Evolutionary conservation across 2,329 filamentous ascomycete genomes (phyloP).

Genomic region (Fusarium dlaminii): DNA sequence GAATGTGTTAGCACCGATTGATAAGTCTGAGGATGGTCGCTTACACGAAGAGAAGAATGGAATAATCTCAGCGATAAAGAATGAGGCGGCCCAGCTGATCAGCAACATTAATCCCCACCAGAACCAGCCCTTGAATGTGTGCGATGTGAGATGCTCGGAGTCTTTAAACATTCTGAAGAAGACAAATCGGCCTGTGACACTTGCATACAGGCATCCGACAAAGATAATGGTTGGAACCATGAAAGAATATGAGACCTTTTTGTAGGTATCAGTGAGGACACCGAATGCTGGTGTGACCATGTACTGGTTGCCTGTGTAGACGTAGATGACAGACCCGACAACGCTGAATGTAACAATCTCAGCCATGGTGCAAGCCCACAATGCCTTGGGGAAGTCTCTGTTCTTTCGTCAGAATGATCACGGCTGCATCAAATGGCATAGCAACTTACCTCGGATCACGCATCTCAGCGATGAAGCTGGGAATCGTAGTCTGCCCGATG

Average conservation of each 20-base stretch:
- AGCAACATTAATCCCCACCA: slow-evolving; percentile 78
- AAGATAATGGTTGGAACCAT: slow-evolving; percentile 96
- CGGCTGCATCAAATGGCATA: background rate
- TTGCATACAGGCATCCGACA: slow-evolving; percentile 88
- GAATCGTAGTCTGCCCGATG: slow-evolving; percentile 92
- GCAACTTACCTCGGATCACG: slow-evolving; percentile 62
- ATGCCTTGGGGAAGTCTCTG: slow-evolving; percentile 88
- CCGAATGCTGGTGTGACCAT: slow-evolving; percentile 89
- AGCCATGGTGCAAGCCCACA: slow-evolving; percentile 88
- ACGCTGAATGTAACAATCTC: slow-evolving; percentile 87
- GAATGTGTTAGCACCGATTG: slow-evolving; percentile 2
- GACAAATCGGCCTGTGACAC: slow-evolving; percentile 86
- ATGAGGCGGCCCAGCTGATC: slow-evolving; percentile 79
- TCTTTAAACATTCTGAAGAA: slow-evolving; percentile 88
- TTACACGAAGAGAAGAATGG: slow-evolving; percentile 85
- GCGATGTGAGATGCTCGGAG: slow-evolving; percentile 79
- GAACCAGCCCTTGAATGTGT: slow-evolving; percentile 83
- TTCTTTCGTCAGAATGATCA: background rate
- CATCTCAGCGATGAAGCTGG: slow-evolving; percentile 97
- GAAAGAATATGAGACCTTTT: slow-evolving; percentile 90
- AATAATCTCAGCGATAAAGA: slow-evolving; percentile 90
- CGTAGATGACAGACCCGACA: slow-evolving; percentile 83
- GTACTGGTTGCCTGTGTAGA: slow-evolving; percentile 87
- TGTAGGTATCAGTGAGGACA: slow-evolving; percentile 78
- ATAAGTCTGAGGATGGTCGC: slow-evolving; percentile 17